phyloP scores from a whole-genome alignment of 352 stramenopile species.

The Lagenidium sp. region DNA sequence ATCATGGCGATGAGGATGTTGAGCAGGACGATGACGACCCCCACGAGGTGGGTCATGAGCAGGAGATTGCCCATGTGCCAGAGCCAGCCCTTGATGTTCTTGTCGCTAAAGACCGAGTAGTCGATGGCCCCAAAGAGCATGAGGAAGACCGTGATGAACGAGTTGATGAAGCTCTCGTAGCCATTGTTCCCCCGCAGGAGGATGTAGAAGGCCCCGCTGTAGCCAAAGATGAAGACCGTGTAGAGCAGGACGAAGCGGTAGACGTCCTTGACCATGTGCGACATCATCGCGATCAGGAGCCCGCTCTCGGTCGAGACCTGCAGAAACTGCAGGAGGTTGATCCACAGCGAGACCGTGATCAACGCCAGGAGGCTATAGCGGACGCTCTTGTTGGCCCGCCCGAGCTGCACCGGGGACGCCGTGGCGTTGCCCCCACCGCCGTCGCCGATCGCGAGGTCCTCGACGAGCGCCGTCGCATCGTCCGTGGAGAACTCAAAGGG shows the following conservation, averaged over 20 bases:
- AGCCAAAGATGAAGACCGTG: conserved; percentile 57
- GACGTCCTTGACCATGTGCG: conserved; percentile 59
- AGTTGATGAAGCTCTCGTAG: conserved; percentile 46
- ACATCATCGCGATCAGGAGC: conserved; percentile 72
- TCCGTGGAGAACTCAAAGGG: conserved; percentile 34
- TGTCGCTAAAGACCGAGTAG: conserved; percentile 25
- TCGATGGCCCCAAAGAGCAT: conserved; percentile 67
- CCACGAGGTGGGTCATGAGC: conserved; percentile 40
- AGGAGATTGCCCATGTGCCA: conserved; percentile 44
- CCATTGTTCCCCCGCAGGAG: conserved; percentile 40
- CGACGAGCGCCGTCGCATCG: too few species aligned
- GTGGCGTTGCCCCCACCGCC: too few species aligned
- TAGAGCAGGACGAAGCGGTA: conserved; percentile 65
- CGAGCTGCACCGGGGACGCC: too few species aligned
- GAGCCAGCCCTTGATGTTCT: conserved; percentile 21
- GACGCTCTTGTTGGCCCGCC: conserved; percentile 11
- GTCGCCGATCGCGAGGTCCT: too few species aligned
- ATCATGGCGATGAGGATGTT: conserved; percentile 76
- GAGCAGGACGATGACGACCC: conserved; percentile 49
- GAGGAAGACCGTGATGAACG: conserved; percentile 66
- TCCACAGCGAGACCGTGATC: conserved; percentile 52
- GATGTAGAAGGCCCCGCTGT: conserved; percentile 65
- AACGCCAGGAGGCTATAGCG: conserved; percentile 43
- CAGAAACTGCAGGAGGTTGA: conserved; percentile 64
- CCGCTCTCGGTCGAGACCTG: conserved; percentile 49